Evolutionary conservation across 495 filamentous ascomycete genomes (phyloP).

Genomic region (Parachaetomium inaequale): DNA sequence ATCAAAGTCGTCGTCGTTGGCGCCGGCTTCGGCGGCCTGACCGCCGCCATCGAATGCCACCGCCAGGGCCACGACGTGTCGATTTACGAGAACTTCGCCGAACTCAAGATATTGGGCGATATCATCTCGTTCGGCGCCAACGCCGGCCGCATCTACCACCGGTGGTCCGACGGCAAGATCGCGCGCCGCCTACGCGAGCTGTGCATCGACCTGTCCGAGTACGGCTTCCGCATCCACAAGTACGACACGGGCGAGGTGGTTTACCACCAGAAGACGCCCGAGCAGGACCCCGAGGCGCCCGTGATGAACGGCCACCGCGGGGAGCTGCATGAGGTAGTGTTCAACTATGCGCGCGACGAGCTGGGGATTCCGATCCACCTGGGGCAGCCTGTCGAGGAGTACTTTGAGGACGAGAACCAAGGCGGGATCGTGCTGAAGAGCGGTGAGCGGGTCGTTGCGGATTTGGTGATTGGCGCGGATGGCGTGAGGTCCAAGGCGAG

Average conservation of each 20-base stretch:
- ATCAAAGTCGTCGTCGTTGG: constrained; percentile 57
- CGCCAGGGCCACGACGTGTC: constrained; percentile 57
- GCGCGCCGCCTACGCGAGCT: constrained; percentile 46
- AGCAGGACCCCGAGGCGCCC: constrained; percentile 47
- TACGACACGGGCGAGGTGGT: constrained; percentile 59
- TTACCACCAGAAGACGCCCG: constrained; percentile 49
- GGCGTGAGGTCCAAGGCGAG: constrained; percentile 59
- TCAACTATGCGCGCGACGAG: constrained; percentile 54
- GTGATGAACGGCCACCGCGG: constrained; percentile 60
- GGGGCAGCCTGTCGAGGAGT: constrained; percentile 48
- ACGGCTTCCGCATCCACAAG: constrained; percentile 60
- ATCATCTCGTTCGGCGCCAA: constrained; percentile 64
- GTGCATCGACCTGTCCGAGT: constrained; percentile 48
- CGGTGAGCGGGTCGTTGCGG: constrained; percentile 48
- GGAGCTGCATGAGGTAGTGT: constrained; percentile 57
- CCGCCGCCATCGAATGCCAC: constrained; percentile 59
- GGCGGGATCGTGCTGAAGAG: constrained; percentile 54
- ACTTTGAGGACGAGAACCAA: constrained; percentile 52
- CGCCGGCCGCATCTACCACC: constrained; percentile 53
- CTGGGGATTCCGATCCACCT: constrained; percentile 55
- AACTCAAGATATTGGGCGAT: constrained; percentile 57
- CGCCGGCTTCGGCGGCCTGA: constrained; percentile 57
- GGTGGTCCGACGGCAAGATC: constrained; percentile 50
- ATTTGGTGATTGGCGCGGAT: constrained; percentile 58
- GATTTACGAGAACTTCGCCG: constrained; percentile 57